Percentiles rank a stretch among this genome's conserved stretches.
Conservation (phyloP, 345 rosid genomes). For the Firmiana major region DNA sequence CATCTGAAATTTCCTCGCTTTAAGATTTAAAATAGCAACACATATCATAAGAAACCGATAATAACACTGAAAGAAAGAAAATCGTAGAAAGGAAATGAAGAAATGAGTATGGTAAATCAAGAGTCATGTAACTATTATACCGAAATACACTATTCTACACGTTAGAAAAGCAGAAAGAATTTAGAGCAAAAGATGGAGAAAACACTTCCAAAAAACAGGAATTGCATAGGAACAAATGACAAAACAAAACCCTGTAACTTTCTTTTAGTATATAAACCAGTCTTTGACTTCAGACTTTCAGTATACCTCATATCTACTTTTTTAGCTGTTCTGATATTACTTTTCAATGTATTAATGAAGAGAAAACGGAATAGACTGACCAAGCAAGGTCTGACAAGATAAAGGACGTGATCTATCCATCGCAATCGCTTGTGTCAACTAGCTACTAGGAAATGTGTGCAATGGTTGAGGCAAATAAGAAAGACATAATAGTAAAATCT, state of each 20-base stretch:
- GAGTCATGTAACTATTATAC: not conserved
- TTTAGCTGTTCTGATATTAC: not conserved
- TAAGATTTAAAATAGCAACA: constrained; percentile 25
- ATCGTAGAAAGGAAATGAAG: not conserved
- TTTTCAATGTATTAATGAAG: not conserved
- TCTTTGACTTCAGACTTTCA: not conserved
- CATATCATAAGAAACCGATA: constrained; percentile 26
- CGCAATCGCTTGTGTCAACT: not conserved
- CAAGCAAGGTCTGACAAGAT: not conserved
- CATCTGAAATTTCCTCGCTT: constrained; percentile 93
- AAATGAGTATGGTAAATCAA: not conserved
- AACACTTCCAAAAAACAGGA: not conserved
- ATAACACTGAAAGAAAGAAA: constrained; percentile 14
- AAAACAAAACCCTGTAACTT: not conserved
- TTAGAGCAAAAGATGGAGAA: not conserved
- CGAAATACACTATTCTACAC: not conserved
- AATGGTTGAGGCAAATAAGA: not conserved
- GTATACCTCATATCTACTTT: not conserved
- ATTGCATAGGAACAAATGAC: not conserved
- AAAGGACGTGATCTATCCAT: not conserved
- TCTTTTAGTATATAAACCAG: not conserved
- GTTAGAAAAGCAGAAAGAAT: not conserved
- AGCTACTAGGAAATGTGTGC: not conserved
- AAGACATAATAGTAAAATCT: not conserved
- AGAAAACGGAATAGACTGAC: not conserved